Percentiles rank a stretch among this genome's conserved stretches.
Conservation (phyloP, 1,139 yeast species). For the Saccharomycopsis hybrid region DNA sequence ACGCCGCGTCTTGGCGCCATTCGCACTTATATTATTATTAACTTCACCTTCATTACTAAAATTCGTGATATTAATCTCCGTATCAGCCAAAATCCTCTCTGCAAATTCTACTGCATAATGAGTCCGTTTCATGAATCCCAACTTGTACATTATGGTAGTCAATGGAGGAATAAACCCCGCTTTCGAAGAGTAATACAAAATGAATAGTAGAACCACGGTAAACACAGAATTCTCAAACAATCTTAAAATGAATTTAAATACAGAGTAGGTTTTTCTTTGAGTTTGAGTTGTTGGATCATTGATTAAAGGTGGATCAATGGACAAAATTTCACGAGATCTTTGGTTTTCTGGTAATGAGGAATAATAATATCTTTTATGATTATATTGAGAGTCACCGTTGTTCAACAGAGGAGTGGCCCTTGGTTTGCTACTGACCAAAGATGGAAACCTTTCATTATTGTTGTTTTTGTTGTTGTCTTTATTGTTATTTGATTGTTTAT, state of each 20-base stretch:
- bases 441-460: constrained; percentile 4
- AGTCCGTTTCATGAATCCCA: constrained; percentile 28
- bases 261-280: constrained; percentile 6
- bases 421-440: constrained; percentile 4
- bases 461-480: neutral
- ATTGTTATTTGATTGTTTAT: neutral
- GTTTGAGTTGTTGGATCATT: neutral
- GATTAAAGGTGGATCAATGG: constrained; percentile 23
- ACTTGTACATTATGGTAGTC: constrained; percentile 25
- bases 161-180: constrained; percentile 31
- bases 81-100: constrained; percentile 24
- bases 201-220: constrained; percentile 21
- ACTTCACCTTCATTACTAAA: neutral
- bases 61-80: constrained; percentile 2
- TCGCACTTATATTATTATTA: neutral
- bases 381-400: neutral
- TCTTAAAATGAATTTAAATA: constrained; percentile 23
- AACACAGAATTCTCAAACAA: constrained; percentile 35
- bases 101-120: constrained; percentile 29
- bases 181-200: constrained; percentile 23
- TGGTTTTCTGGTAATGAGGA: constrained; percentile 3
- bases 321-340: constrained; percentile 7
- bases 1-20: neutral
- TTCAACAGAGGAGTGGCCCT: neutral
- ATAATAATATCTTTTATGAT: neutral